Percentiles rank a stretch among this genome's conserved stretches.
phyloP scores from a whole-genome alignment of 257 asterid genomes.

The Jacaranda mimosifolia region DNA sequence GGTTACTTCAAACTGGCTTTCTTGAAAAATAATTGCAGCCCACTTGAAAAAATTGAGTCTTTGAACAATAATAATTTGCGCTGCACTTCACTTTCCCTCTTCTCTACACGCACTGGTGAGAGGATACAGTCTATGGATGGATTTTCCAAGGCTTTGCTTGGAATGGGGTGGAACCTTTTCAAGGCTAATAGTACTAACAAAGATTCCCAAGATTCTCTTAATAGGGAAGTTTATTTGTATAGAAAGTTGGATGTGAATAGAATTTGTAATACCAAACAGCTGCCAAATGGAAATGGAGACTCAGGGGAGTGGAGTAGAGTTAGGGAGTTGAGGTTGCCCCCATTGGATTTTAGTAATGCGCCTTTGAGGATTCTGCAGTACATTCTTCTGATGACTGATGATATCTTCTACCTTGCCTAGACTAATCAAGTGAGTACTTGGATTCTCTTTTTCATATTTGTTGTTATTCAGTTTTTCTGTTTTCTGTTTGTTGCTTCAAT shows the following conservation, averaged over 20 bases:
- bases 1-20: constrained; percentile 72
- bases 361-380: constrained; percentile 78
- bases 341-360: constrained; percentile 58
- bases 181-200: constrained; percentile 38
- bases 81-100: constrained; percentile 50
- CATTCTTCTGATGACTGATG: constrained; percentile 73
- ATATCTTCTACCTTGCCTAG: constrained; percentile 65
- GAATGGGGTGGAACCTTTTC: constrained; percentile 71
- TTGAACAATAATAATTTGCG: constrained; percentile 62
- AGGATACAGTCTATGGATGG: constrained; percentile 60
- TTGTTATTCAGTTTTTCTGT: constrained; percentile 15
- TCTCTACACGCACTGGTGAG: constrained; percentile 44
- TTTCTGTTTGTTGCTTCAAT: not conserved
- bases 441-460: not conserved
- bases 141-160: constrained; percentile 64
- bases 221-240: constrained; percentile 47
- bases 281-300: constrained; percentile 35
- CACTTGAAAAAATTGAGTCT: constrained; percentile 45
- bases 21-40: constrained; percentile 43
- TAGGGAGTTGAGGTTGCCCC: constrained; percentile 66
- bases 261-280: constrained; percentile 32
- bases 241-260: constrained; percentile 51
- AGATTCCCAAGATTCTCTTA: constrained; percentile 35
- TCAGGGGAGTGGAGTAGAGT: constrained; percentile 54
- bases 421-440: constrained; percentile 40